Base-by-base conservation (phyloP, 2,329 filamentous ascomycete genomes). In the Fusarium odoratissimum region DNA sequence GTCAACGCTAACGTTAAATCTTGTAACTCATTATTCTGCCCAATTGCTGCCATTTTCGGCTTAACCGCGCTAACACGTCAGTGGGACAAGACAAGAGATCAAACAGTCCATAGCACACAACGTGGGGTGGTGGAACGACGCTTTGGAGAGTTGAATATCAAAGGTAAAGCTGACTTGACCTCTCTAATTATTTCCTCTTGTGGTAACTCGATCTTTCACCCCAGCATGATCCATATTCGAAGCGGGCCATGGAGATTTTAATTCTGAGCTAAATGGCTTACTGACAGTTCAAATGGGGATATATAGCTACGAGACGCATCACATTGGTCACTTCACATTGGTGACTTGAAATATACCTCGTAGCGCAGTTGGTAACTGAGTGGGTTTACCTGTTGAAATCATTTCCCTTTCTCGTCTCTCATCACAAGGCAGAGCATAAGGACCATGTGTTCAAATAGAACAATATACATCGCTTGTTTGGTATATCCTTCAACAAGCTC, bases 161-260 rank as follows among this genome's bases (percentile, higher is more conserved):
- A 40, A 41, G 11, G 40, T 16, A 11, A 60, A 60, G 67, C 58
- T 65, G 58, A 25, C 63, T 55, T 28, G 23, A 21, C 44, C 58
- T 73, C 71, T 73, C 70, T 19, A 55, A 38, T 68, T 73, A 64
- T 73, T 73, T 74, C 71, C 67, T 68, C 28, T 64, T 71, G 19
- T 21, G 63, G 71, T 67, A 73, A 51, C 16, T 21, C 31, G 33
- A 52, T 21, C n/a, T 40, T 40, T n/a, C 8, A 25, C 56, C 40
- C 60, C 44, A 31, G 55, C 28, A 59, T 54, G 21, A 23, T 38
- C n/a, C 23, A 14, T n/a, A 30, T 69, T 21, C 21, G 21, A 42
- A 69, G 42, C 21, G 51, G 59, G 42, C 23, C 35, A 19, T 25
- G 38, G n/a, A 7, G 19, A 19, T 37, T 37, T 11, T 13, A 45